Evolutionary conservation across 371 early-diverging fungal genomes (phyloP).

Genomic region (Rhizopus sp.): DNA sequence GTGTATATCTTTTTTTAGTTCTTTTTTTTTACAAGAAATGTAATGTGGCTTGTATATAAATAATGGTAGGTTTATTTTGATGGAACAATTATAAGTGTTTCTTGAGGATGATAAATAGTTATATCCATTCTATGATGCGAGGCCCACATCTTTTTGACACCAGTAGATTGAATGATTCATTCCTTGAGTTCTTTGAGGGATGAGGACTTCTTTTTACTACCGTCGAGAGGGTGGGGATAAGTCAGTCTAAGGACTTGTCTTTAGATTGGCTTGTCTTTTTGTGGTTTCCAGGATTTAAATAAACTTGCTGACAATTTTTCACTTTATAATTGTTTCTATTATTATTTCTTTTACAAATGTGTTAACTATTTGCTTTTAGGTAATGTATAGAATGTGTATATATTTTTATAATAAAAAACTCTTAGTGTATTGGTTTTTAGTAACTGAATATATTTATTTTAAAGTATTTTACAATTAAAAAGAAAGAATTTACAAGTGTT

Average conservation of each 20-base stretch:
- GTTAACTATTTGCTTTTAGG: too few species aligned
- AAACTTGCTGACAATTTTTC: constrained; percentile 34
- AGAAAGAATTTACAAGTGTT: constrained; percentile 10
- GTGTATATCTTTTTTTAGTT: not conserved
- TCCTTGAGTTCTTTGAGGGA: constrained; percentile 33
- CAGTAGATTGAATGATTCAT: constrained; percentile 15
- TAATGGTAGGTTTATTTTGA: constrained; percentile 15
- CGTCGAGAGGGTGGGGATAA: constrained; percentile 30
- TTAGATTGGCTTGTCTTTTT: constrained; percentile 26
- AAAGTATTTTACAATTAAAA: not conserved
- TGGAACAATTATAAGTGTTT: constrained; percentile 7
- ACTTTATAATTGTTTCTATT: too few species aligned
- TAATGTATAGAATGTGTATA: too few species aligned
- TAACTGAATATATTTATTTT: not conserved
- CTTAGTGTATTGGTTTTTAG: too few species aligned
- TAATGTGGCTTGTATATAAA: too few species aligned
- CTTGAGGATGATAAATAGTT: constrained; percentile 39
- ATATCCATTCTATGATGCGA: constrained; percentile 52
- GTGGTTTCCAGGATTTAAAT: constrained; percentile 47
- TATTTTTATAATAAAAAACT: too few species aligned
- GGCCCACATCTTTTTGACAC: constrained; percentile 34
- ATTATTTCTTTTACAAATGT: too few species aligned
- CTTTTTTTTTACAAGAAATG: constrained; percentile 4
- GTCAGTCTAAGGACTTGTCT: not conserved
- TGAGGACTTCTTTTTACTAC: constrained; percentile 17